These are phyloP conservation scores for Candida yuanshanica DNA, from an alignment of 805 yeast species.

Conservation along the genomic window DNA sequence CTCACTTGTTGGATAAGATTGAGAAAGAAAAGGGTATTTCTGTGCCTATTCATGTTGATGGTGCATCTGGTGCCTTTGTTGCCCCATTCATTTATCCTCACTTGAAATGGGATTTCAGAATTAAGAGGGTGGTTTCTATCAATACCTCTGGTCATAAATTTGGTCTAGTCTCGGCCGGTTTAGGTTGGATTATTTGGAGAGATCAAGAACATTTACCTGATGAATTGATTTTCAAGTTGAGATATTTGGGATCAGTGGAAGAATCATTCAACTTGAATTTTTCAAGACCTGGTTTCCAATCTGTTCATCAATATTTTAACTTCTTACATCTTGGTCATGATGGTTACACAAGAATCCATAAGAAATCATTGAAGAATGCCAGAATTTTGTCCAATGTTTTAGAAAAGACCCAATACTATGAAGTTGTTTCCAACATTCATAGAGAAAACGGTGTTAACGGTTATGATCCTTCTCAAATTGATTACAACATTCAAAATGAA, in stretches of 20 bases:
- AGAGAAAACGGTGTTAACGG: constrained; percentile 39
- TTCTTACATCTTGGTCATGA: constrained; percentile 62
- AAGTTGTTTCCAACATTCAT: constrained; percentile 74
- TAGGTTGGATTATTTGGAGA: constrained; percentile 90
- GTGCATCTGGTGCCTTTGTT: constrained; percentile 85
- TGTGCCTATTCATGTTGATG: constrained; percentile 88
- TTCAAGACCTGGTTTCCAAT: constrained; percentile 90
- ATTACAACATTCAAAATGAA: constrained; percentile 24
- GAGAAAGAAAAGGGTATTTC: constrained; percentile 60
- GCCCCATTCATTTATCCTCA: constrained; percentile 82
- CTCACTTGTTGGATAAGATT: constrained; percentile 60
- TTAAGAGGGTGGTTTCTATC: constrained; percentile 74
- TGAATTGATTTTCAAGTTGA: constrained; percentile 67
- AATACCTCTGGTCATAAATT: constrained; percentile 92
- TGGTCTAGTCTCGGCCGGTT: constrained; percentile 85
- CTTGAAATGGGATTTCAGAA: constrained; percentile 76
- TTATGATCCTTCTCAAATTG: constrained; percentile 14
- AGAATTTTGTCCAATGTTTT: constrained; percentile 55
- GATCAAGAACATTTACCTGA: constrained; percentile 59
- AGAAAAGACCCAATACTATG: constrained; percentile 62
- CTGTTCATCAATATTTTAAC: constrained; percentile 81
- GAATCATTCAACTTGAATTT: constrained; percentile 83
- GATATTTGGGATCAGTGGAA: constrained; percentile 84
- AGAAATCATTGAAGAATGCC: constrained; percentile 63
- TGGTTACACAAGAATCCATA: constrained; percentile 66